Evolutionary conservation across 2,329 filamentous ascomycete genomes (phyloP).

Genomic region (Penicillium hordei): DNA sequence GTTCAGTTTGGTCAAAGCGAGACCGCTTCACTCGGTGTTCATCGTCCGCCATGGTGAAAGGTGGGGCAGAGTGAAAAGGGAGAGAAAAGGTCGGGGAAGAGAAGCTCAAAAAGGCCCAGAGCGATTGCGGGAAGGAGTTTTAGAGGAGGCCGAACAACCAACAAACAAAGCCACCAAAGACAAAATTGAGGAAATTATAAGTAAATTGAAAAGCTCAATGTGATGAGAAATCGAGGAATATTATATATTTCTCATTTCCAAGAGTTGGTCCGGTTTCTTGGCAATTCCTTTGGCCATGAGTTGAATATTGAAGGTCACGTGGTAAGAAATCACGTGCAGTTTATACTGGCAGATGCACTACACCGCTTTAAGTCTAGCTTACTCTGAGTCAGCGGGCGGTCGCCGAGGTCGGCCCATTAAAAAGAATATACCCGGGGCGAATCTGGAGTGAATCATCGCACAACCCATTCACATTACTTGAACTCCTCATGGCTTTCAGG

Average conservation of each 20-base stretch:
- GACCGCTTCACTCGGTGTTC: slow-evolving; percentile 79
- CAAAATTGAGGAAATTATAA: background rate
- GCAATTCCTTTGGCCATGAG: background rate
- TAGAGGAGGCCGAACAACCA: slow-evolving; percentile 21
- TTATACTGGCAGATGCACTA: background rate
- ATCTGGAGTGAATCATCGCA: slow-evolving; percentile 28
- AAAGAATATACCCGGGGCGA: slow-evolving; percentile 27
- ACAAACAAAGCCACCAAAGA: background rate
- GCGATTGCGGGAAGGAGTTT: slow-evolving; percentile 22
- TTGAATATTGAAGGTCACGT: background rate
- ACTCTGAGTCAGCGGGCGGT: slow-evolving; percentile 31
- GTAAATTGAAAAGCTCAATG: background rate
- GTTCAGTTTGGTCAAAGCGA: slow-evolving; percentile 89
- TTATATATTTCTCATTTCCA: background rate
- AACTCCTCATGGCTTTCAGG: slow-evolving; percentile 40
- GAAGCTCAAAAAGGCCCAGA: slow-evolving; percentile 11
- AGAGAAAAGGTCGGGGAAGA: slow-evolving; percentile 5
- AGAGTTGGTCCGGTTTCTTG: background rate
- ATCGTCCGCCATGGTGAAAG: slow-evolving; percentile 67
- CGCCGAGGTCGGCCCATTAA: slow-evolving; percentile 39
- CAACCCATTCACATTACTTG: slow-evolving; percentile 17
- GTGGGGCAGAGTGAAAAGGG: background rate
- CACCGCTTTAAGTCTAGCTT: slow-evolving; percentile 2
- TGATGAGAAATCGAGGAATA: background rate
- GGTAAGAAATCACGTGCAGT: slow-evolving; percentile 8